phyloP scores from a whole-genome alignment of 441 rosid species.

The Populus hybrid region DNA sequence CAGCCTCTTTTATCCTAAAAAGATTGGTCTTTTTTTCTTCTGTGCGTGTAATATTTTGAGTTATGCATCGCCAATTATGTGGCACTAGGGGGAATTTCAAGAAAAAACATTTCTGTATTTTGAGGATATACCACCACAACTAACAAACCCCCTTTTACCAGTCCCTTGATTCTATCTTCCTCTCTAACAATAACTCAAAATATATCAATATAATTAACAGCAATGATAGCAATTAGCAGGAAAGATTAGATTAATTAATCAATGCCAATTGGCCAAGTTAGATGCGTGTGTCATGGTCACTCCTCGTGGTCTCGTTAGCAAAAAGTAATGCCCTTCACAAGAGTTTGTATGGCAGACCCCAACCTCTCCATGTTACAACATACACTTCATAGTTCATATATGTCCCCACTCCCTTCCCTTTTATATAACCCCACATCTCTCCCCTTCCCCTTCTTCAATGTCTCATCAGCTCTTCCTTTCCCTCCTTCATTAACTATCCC shows the following conservation, averaged over 20 bases:
- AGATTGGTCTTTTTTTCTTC: too few relatives aligned
- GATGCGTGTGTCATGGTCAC: constrained; percentile 16
- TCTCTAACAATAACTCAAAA: background rate
- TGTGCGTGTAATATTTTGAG: too few relatives aligned
- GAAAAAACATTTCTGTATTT: too few relatives aligned
- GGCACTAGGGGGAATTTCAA: too few relatives aligned
- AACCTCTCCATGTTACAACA: constrained; percentile 41
- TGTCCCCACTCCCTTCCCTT: constrained; percentile 20
- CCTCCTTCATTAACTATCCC: background rate
- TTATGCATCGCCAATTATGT: too few relatives aligned
- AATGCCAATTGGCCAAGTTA: constrained; percentile 26
- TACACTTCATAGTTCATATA: background rate
- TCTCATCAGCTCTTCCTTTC: background rate
- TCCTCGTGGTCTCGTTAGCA: constrained; percentile 36
- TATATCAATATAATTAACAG: background rate
- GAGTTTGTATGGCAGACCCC: constrained; percentile 43
- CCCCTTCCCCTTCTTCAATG: constrained; percentile 16
- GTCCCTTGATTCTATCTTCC: background rate
- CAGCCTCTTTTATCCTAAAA: constrained; percentile 18
- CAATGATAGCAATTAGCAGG: background rate
- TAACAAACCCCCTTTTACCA: background rate
- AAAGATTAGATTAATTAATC: too few relatives aligned
- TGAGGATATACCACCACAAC: too few relatives aligned
- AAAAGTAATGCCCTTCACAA: constrained; percentile 33
- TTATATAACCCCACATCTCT: constrained; percentile 27